Base-by-base conservation (phyloP, 169 alveolate species). In the Plasmodium gaboni region DNA sequence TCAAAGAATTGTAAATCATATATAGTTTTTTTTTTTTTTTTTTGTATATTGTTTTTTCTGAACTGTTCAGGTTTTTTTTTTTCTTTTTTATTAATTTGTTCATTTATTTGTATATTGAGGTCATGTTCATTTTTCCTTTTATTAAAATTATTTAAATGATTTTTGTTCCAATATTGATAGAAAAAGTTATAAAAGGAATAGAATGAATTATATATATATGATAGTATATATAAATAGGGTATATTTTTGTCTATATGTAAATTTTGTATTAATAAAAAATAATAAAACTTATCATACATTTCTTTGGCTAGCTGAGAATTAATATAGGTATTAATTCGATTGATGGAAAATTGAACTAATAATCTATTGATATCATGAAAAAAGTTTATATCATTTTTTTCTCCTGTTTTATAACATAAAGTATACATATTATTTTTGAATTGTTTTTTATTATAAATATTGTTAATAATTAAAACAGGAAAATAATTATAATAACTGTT, bases 151-250 rank as follows among this genome's bases (percentile, higher is more conserved):
- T 32, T 72, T 50, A 48, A 78, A 57, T 78, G 67, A 70, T 46
- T 42, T n/a, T 70, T 46, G 59, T 86, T 51, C 87, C 87, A 71
- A 55, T 86, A 86, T 38, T 86, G 57, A 42, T 28, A 86, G 72
- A 86, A 86, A 38, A 86, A 86, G 12, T 70, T 70, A 71, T 86
- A 86, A 61, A 86, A 86, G 26, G 26, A 73, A 32, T 70, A 71
- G 26, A 69, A 86, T 17, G 87, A 71, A 38, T 86, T 46, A 86
- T 86, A 86, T 28, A 86, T 38, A 15, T 86, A 73, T 44, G 92
- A 69, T 10, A 86, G 68, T 13, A 60, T 9, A 70, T 60, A 26
- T 69, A 86, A 60, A 86, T 70, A 86, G 51, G 59, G 61, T 44
- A 86, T 57, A 13, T 74, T 24, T 69, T 64, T 71, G 50, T 86